phyloP scores from a whole-genome alignment of 148 eudicot genomes.

The Rhododendron simsii region DNA sequence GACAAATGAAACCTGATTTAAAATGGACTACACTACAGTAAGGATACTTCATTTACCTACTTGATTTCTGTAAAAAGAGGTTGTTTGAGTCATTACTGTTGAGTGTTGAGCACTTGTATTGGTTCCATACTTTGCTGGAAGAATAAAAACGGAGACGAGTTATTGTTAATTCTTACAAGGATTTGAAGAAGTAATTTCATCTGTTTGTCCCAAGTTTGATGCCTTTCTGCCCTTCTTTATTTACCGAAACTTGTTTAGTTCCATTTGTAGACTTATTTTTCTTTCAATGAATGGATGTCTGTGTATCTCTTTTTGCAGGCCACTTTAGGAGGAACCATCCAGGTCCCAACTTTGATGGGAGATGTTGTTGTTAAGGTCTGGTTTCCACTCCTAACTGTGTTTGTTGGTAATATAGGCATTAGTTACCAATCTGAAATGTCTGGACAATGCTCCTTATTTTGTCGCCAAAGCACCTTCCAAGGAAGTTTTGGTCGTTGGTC shows the following conservation, averaged over 20 bases:
- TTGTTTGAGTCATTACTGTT: not conserved
- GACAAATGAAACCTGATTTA: not conserved
- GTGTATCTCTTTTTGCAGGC: constrained; percentile 48
- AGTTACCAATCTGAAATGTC: not conserved
- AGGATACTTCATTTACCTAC: not conserved
- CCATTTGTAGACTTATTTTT: not conserved
- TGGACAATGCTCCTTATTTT: not conserved
- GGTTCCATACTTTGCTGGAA: not conserved
- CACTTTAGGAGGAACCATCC: constrained; percentile 89
- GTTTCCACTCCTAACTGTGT: not conserved
- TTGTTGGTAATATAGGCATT: not conserved
- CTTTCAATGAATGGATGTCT: not conserved
- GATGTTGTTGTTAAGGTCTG: constrained; percentile 90
- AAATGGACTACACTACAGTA: not conserved
- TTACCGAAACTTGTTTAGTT: constrained; percentile 1
- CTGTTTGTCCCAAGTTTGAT: not conserved
- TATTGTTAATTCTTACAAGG: not conserved
- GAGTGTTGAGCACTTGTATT: not conserved
- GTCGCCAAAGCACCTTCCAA: not conserved
- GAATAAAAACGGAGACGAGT: not conserved
- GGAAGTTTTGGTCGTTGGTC: not conserved
- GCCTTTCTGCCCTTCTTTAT: not conserved
- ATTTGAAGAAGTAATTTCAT: not conserved
- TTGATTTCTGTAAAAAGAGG: not conserved
- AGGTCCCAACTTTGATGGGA: constrained; percentile 89